Evolutionary conservation across 2,329 filamentous ascomycete genomes (phyloP), one percentile per base, ranked within the genome.

Genomic region (Fusarium mexicanum): DNA sequence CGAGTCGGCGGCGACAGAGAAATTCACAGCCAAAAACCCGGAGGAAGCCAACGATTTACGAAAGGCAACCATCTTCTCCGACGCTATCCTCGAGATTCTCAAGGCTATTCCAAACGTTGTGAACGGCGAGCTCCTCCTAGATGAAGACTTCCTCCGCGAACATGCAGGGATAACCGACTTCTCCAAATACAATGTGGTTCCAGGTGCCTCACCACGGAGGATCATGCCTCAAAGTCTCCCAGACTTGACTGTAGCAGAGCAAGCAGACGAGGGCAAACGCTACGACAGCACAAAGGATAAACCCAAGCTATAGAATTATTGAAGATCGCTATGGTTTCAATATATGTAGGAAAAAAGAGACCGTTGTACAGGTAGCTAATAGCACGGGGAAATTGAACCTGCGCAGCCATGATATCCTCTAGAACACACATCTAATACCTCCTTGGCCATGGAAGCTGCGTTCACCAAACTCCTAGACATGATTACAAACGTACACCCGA

Each of bases 181-280:
- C 76, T 87, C 87, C 1, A 88, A 90, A 77, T 97, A 97, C 80
- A 89, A 87, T 40, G 81, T 96, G n/a, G 86, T 95, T 2, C 84
- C 88, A 0, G 92, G 92, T 2, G 77, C 88, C 0, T 83, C 65
- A 2, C 94, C 94, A 0, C 84, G 94, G 64, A 85, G 94, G 26
- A 97, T 97, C 72, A 95, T 97, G 93, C 94, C 94, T 0, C 84
- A 80, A 0, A 80, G 85, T 65, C 85, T 96, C 69, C 94, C 94
- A 0, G 88, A 92, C 71, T 78, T 97, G 75, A 89, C 86, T 6
- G 94, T 97, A 9, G 88, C 85, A 13, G 94, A 96, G 83, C 93
- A 97, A 82, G 90, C 92, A 68, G 94, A 97, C 77, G 93, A 97
- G 81, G 94, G 94, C 1, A 87, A 85, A 77, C 87, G 91, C 64